These are phyloP conservation scores for Solanum tarijense DNA, from an alignment of 257 asterid species.

Conservation along the genomic window DNA sequence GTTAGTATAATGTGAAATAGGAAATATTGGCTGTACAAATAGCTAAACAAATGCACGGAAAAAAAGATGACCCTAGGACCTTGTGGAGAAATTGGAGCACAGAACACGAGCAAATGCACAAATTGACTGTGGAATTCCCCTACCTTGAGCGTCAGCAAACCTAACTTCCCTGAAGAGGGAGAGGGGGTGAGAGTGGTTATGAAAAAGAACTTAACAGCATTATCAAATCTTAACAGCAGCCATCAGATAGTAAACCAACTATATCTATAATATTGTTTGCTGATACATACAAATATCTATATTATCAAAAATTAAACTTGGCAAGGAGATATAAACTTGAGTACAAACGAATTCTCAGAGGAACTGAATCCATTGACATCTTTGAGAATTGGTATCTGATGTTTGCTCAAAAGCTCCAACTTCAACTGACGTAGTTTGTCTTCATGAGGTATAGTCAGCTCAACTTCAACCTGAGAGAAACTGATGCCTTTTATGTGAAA, in stretches of 20 bases:
- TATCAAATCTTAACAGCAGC: background rate
- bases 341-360: conserved; percentile 39
- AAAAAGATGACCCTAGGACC: conserved; percentile 17
- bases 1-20: background rate
- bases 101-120: conserved; percentile 82
- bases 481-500: background rate
- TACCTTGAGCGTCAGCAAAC: conserved; percentile 37
- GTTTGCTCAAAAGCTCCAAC: conserved; percentile 43
- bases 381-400: conserved; percentile 25
- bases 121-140: conserved; percentile 73
- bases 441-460: conserved; percentile 36
- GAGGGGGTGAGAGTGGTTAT: background rate
- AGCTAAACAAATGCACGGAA: background rate
- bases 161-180: conserved; percentile 43
- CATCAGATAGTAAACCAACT: background rate
- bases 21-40: background rate
- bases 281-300: background rate
- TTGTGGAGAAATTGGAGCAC: conserved; percentile 40
- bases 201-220: background rate
- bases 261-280: background rate
- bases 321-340: conserved; percentile 31
- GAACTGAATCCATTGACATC: conserved; percentile 35
- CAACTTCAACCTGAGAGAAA: conserved; percentile 39
- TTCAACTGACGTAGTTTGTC: conserved; percentile 48
- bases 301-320: background rate